Percentiles rank a stretch among this genome's conserved stretches.
Conservation (phyloP, 176 grass and related monocot genomes). For the Eleusine coracana region DNA sequence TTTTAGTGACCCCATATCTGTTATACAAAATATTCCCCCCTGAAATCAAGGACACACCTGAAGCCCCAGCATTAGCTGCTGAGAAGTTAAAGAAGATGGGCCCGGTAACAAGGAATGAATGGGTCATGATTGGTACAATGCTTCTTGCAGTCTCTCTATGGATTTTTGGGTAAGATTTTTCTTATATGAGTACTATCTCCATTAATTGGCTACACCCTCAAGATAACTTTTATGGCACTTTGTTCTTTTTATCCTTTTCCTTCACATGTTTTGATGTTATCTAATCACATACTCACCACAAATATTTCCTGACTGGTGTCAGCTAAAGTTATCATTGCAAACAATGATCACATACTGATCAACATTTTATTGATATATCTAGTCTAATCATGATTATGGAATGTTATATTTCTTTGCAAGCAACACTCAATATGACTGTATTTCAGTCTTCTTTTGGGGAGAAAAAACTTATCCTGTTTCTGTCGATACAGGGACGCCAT, state of each 20-base stretch:
- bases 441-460: not conserved
- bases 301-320: not conserved
- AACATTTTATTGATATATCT: not conserved
- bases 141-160: slow-evolving; percentile 90
- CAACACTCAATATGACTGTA: not conserved
- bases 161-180: slow-evolving; percentile 84
- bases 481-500: slow-evolving; percentile 61
- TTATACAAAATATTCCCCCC: slow-evolving; percentile 97
- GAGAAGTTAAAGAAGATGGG: slow-evolving; percentile 87
- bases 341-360: slow-evolving; percentile 6
- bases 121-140: slow-evolving; percentile 92
- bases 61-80: slow-evolving; percentile 85
- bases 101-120: slow-evolving; percentile 87
- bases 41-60: slow-evolving; percentile 96
- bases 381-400: not conserved
- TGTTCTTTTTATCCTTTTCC: not conserved
- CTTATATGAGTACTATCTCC: slow-evolving; percentile 6
- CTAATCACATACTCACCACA: not conserved
- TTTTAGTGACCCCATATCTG: slow-evolving; percentile 79
- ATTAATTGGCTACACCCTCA: slow-evolving; percentile 22
- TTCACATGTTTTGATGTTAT: not conserved
- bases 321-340: not conserved
- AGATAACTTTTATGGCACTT: not conserved
- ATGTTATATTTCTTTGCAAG: not conserved
- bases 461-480: not conserved